These are phyloP conservation scores for Shiraia bambusicola DNA, from an alignment of 2,329 filamentous ascomycete species.

Conservation along the genomic window DNA sequence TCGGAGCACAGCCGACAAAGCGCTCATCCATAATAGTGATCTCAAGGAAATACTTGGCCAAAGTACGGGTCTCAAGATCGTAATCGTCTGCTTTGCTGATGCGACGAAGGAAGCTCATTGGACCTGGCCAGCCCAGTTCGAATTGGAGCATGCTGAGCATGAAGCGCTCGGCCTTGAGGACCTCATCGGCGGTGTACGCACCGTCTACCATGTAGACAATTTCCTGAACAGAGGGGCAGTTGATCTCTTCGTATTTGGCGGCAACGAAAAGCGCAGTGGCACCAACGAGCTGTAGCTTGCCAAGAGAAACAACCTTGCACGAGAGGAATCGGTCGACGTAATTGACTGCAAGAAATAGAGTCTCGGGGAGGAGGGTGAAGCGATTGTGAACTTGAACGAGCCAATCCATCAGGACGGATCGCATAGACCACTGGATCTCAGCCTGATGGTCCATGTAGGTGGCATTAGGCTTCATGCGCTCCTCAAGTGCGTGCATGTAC, in stretches of 20 bases:
- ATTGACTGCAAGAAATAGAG: constrained; percentile 91
- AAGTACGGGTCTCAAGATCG: constrained; percentile 88
- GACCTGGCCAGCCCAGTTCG: constrained; percentile 95
- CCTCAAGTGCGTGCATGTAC: constrained; percentile 90
- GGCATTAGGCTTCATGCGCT: constrained; percentile 79
- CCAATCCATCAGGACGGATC: constrained; percentile 96
- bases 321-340: constrained; percentile 97
- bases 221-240: constrained; percentile 90
- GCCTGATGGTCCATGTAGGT: constrained; percentile 96
- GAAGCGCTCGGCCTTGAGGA: constrained; percentile 94
- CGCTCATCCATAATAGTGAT: constrained; percentile 97
- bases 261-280: constrained; percentile 95
- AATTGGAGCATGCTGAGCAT: constrained; percentile 97
- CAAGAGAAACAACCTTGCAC: constrained; percentile 89
- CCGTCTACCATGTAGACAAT: constrained; percentile 98
- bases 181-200: constrained; percentile 85
- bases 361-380: constrained; percentile 89
- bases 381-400: constrained; percentile 92
- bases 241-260: constrained; percentile 98
- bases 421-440: constrained; percentile 99
- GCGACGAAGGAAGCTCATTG: constrained; percentile 94
- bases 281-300: constrained; percentile 92
- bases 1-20: constrained; percentile 87
- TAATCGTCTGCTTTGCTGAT: constrained; percentile 99
- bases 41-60: constrained; percentile 97